phyloP scores from a whole-genome alignment of 495 filamentous ascomycete species.

The Penicillium pulvis region DNA sequence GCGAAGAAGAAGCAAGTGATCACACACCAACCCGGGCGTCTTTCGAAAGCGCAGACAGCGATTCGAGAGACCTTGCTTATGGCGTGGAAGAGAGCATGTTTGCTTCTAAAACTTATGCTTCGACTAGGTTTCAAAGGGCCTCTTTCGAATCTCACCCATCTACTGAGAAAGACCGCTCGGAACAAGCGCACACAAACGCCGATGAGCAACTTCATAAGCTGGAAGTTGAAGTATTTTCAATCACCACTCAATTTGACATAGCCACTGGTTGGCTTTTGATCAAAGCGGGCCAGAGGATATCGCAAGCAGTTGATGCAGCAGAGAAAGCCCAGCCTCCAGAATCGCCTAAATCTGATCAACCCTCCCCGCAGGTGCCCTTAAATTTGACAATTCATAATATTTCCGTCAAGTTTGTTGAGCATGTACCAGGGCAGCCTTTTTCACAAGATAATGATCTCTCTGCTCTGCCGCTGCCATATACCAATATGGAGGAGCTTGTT shows the following conservation, averaged over 20 bases:
- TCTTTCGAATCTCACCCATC: slow-evolving; percentile 19
- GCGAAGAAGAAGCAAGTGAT: slow-evolving; percentile 10
- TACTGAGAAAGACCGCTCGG: slow-evolving; percentile 13
- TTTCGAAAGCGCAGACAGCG: slow-evolving; percentile 18
- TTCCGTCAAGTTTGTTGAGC: slow-evolving; percentile 66
- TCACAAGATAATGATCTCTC: slow-evolving; percentile 16
- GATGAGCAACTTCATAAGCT: slow-evolving; percentile 25
- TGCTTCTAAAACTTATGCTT: slow-evolving; percentile 30
- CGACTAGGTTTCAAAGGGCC: slow-evolving; percentile 24
- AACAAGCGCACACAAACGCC: slow-evolving; percentile 8
- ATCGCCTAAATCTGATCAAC: slow-evolving; percentile 12
- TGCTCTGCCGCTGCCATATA: slow-evolving; percentile 23
- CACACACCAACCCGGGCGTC: slow-evolving; percentile 11
- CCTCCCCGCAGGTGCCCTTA: slow-evolving; percentile 39
- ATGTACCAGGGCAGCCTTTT: slow-evolving; percentile 49
- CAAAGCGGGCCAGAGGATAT: slow-evolving; percentile 59
- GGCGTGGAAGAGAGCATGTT: slow-evolving; percentile 32
- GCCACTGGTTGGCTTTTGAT: slow-evolving; percentile 66
- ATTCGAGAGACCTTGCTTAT: slow-evolving; percentile 26
- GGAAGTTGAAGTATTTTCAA: slow-evolving; percentile 59
- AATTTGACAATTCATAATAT: slow-evolving; percentile 56
- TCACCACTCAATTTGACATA: slow-evolving; percentile 65
- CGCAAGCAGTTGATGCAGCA: slow-evolving; percentile 40
- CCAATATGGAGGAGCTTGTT: slow-evolving; percentile 37
- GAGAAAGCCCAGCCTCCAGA: slow-evolving; percentile 20